These are phyloP conservation scores for Lentinus tigrinus DNA, from an alignment of 768 basidiomycete species.

Conservation along the genomic window DNA sequence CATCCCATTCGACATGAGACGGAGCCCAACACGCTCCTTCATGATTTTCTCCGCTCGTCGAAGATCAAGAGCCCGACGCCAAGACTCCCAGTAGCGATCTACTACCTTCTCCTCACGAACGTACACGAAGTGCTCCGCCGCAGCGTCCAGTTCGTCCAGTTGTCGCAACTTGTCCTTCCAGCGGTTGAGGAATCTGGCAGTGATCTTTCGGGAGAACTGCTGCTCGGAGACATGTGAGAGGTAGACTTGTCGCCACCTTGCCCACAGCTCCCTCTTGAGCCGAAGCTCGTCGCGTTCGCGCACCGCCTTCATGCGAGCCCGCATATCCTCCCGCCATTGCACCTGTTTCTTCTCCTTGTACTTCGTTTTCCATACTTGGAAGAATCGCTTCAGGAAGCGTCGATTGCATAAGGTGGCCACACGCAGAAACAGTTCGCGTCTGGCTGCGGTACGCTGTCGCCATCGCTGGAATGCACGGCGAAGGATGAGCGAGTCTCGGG, in stretches of 20 bases:
- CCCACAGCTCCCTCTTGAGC: conserved; percentile 59
- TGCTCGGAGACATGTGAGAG: conserved; percentile 50
- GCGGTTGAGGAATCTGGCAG: conserved; percentile 41
- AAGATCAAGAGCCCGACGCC: conserved; percentile 50
- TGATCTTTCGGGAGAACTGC: conserved; percentile 46
- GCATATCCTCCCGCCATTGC: conserved; percentile 70
- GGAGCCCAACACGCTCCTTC: conserved; percentile 41
- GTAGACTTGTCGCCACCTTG: conserved; percentile 62
- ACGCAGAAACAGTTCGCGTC: conserved; percentile 39
- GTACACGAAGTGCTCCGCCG: conserved; percentile 49
- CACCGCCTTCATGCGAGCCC: conserved; percentile 61
- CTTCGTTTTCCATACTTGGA: conserved; percentile 54
- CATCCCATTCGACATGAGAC: conserved; percentile 50
- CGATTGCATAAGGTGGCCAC: conserved; percentile 44
- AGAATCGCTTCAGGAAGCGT: conserved; percentile 40
- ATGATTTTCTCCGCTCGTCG: conserved; percentile 46
- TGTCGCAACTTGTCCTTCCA: conserved; percentile 52
- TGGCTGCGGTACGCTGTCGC: conserved; percentile 43
- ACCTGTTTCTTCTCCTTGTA: conserved; percentile 54
- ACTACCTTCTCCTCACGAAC: conserved; percentile 37
- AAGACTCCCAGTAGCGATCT: conserved; percentile 51
- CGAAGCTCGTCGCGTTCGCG: conserved; percentile 55
- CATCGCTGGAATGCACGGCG: conserved; percentile 61
- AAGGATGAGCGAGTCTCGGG: conserved; percentile 64
- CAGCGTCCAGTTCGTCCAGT: conserved; percentile 43